Evolutionary conservation across 495 filamentous ascomycete genomes (phyloP).

Genomic region (Hypomontagnella monticulosa): DNA sequence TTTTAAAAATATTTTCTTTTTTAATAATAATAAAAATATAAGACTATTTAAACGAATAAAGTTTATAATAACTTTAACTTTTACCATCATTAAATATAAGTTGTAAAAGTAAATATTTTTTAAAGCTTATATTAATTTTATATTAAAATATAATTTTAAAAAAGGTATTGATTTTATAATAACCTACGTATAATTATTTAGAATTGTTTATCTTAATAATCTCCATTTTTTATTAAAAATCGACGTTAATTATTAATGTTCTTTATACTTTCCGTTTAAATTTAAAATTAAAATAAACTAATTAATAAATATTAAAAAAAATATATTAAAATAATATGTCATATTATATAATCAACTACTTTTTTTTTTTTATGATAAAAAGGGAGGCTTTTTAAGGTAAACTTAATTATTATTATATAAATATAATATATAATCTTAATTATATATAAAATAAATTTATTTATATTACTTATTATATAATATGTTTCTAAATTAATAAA

Average conservation of each 20-base stretch:
- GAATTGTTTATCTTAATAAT: background rate
- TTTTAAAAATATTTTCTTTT: background rate
- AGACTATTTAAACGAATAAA: background rate
- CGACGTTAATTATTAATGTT: background rate
- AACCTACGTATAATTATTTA: background rate
- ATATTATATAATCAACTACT: background rate
- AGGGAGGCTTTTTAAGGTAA: too few species aligned
- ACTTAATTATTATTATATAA: too few species aligned
- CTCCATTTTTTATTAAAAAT: background rate
- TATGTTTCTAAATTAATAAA: too few species aligned
- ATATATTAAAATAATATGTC: background rate
- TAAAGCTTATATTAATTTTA: background rate
- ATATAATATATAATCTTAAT: too few species aligned
- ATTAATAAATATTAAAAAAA: background rate
- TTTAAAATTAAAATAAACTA: background rate
- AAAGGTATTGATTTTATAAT: background rate
- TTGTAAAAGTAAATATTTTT: background rate
- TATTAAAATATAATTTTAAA: background rate
- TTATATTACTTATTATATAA: too few species aligned
- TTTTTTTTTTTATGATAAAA: too few species aligned
- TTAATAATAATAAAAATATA: background rate
- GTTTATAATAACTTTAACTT: background rate
- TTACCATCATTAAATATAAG: slow-evolving; percentile 1
- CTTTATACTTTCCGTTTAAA: background rate
- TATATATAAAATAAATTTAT: too few species aligned